Percentiles rank a stretch among this genome's conserved stretches.
phyloP scores from a whole-genome alignment of 768 basidiomycete genomes.

The Pleurotus tuoliensis region DNA sequence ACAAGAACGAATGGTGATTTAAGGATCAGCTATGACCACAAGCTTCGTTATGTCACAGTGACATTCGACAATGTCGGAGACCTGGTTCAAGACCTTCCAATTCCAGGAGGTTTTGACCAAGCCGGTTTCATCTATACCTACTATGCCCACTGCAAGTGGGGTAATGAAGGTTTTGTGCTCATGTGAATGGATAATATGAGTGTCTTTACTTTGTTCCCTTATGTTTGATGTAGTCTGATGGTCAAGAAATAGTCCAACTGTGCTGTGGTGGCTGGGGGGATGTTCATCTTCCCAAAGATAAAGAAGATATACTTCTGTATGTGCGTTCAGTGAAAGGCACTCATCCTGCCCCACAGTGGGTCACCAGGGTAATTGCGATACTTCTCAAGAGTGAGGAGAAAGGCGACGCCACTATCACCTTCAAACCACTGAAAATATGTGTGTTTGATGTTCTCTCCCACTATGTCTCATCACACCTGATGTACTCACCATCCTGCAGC shows the following conservation, averaged over 20 bases:
- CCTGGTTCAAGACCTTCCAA: slow-evolving; percentile 10
- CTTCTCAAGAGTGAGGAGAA: background rate
- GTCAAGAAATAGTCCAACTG: background rate
- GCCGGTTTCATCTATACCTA: slow-evolving; percentile 4
- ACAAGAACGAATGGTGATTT: background rate
- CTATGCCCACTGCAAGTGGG: background rate
- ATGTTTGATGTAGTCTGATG: too few relatives aligned
- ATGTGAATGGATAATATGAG: slow-evolving; percentile 9
- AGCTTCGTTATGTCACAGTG: slow-evolving; percentile 14
- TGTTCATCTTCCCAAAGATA: background rate
- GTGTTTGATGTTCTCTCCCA: background rate
- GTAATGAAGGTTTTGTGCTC: background rate
- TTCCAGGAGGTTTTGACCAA: slow-evolving; percentile 9
- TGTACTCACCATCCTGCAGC: background rate
- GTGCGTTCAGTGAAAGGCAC: background rate
- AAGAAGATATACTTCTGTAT: background rate
- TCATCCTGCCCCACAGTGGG: background rate
- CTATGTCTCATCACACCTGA: background rate
- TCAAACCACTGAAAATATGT: slow-evolving; percentile 5
- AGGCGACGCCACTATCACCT: background rate
- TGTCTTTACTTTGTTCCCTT: background rate
- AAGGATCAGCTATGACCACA: slow-evolving; percentile 10
- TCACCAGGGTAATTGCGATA: background rate
- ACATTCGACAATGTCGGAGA: slow-evolving; percentile 15
- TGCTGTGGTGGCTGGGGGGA: slow-evolving; percentile 7